Evolutionary conservation across 495 filamentous ascomycete genomes (phyloP), one percentile per base, ranked within the genome.

Genomic region (Viridothelium virens): DNA sequence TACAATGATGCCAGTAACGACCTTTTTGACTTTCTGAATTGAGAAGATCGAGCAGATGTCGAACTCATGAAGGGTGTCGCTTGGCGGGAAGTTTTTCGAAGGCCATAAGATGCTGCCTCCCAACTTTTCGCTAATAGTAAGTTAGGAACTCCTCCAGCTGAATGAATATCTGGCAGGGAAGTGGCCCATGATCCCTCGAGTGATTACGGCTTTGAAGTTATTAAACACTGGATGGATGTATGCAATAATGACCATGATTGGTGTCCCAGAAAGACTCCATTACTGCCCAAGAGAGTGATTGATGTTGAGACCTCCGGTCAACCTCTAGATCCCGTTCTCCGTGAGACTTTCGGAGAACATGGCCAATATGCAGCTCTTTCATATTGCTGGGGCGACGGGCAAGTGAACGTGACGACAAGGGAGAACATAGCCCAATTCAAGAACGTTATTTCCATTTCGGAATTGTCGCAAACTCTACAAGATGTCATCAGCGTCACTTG

Each of bases 321-420:
- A 11, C 12, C 9, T 5, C 11, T 5, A 53, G 18, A 14, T 16
- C 10, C 48, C 48, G n/a, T 53, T 53, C 48, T 53, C 48, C 16
- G n/a, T 2, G 48, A 53, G 18, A 11, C 12, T n/a, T 5, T 14
- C 1, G 48, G 48, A 18, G 12, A 5, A 5, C 18, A n/a, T 25
- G 48, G 48, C 5, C 10, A 53, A 25, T 64, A 64, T 46, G 44
- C 33, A 34, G 62, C 62, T 7, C 62, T 64, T 1, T 44, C 38
- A 6, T 64, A 64, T 47, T 64, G 36, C 18, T 64, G 62, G 62
- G 62, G 62, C 62, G 11, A 41, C 31, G 44, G 38, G 11, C 34
- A 46, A 25, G 2, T 12, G 12, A 39, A 18, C 16, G 18, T 47
- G 38, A n/a, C 16, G 25, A 38, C 62, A 3, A 16, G 36, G 33